These are phyloP conservation scores for Solanum hybrid DNA, from an alignment of 305 asterid species.

Conservation along the genomic window DNA sequence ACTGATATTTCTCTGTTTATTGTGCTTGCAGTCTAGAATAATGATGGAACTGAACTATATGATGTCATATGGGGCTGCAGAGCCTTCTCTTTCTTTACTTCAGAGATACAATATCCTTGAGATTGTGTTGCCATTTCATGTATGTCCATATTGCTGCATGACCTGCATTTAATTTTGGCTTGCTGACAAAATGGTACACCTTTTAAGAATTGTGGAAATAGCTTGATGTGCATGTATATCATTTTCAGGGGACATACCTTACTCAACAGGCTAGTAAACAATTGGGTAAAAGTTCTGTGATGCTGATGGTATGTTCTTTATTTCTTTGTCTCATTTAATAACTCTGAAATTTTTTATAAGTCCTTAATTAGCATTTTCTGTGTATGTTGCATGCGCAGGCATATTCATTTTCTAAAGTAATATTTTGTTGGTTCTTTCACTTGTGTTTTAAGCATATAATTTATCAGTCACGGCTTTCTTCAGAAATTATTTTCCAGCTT, in stretches of 20 bases:
- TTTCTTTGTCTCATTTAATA: background rate
- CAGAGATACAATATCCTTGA: constrained; percentile 60
- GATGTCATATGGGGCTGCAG: constrained; percentile 96
- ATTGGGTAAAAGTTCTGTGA: constrained; percentile 30
- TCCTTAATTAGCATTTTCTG: background rate
- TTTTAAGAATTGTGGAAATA: background rate
- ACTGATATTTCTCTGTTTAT: background rate
- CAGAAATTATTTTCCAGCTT: constrained; percentile 74
- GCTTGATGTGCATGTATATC: background rate
- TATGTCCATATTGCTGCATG: constrained; percentile 23
- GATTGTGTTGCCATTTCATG: constrained; percentile 75
- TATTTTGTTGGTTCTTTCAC: background rate
- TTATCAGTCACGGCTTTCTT: constrained; percentile 10
- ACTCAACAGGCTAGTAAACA: constrained; percentile 34
- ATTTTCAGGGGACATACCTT: constrained; percentile 67
- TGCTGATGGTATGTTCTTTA: constrained; percentile 63
- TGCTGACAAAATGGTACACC: background rate
- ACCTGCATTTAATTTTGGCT: background rate
- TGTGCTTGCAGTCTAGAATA: constrained; percentile 54
- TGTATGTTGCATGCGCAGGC: background rate
- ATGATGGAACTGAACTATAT: constrained; percentile 70
- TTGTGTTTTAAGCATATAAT: constrained; percentile 4
- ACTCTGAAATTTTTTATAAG: background rate
- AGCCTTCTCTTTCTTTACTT: constrained; percentile 65
- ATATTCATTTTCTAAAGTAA: background rate